Evolutionary conservation across 257 asterid genomes (phyloP).

Genomic region (Ophiorrhiza pumila): DNA sequence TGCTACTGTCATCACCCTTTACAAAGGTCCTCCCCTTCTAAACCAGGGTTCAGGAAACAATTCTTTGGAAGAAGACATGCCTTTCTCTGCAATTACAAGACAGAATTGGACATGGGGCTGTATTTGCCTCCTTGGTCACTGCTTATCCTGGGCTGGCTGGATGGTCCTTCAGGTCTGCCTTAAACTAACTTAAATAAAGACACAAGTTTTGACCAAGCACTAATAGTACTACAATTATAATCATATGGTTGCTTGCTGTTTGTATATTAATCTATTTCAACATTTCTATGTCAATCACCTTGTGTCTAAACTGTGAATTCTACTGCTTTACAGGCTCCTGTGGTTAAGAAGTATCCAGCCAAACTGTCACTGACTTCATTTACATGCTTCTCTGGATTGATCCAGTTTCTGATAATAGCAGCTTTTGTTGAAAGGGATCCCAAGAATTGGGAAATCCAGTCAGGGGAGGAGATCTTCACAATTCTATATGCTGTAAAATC

Average conservation of each 20-base stretch:
- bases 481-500: conserved; percentile 71
- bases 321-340: conserved; percentile 59
- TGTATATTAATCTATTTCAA: background rate
- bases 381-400: conserved; percentile 75
- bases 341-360: conserved; percentile 82
- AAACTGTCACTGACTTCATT: conserved; percentile 81
- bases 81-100: conserved; percentile 25
- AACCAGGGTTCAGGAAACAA: conserved; percentile 25
- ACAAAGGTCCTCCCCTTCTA: conserved; percentile 69
- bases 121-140: conserved; percentile 65
- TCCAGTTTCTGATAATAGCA: conserved; percentile 74
- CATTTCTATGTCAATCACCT: background rate
- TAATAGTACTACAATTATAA: background rate
- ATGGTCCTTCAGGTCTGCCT: conserved; percentile 74
- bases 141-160: conserved; percentile 95
- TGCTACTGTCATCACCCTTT: conserved; percentile 68
- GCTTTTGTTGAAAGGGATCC: conserved; percentile 73
- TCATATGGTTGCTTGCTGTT: background rate
- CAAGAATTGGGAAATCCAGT: conserved; percentile 60
- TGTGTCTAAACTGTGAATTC: background rate
- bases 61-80: conserved; percentile 19
- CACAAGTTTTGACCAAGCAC: background rate
- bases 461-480: conserved; percentile 61
- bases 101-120: conserved; percentile 86
- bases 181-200: background rate